Evolutionary conservation across 495 filamentous ascomycete species (phyloP).

Genomic region (Neurospora sp.): DNA sequence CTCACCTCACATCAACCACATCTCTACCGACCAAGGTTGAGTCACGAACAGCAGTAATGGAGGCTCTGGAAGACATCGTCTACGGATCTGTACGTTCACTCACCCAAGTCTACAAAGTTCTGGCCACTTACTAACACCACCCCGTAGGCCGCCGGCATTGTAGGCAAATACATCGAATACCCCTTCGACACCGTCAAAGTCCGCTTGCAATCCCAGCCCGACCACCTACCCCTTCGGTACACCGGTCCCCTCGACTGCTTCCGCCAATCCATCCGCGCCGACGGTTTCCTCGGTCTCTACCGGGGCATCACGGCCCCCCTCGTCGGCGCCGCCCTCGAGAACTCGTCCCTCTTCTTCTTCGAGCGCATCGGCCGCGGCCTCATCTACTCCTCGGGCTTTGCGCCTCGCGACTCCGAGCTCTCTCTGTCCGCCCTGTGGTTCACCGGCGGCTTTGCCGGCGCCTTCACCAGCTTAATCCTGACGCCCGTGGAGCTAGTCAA

Average conservation of each 20-base stretch:
- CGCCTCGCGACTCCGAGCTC: conserved; percentile 41
- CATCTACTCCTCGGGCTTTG: conserved; percentile 47
- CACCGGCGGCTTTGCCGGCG: conserved; percentile 77
- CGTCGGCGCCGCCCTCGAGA: conserved; percentile 84
- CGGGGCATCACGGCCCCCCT: conserved; percentile 89
- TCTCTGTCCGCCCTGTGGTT: conserved; percentile 62
- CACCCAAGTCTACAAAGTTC: background rate
- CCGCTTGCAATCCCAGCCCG: conserved; percentile 68
- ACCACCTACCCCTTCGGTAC: conserved; percentile 71
- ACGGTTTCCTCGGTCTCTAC: conserved; percentile 76
- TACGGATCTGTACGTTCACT: conserved; percentile 66
- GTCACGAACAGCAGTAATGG: conserved; percentile 40
- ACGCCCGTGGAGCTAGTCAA: conserved; percentile 97
- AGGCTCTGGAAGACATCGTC: conserved; percentile 67
- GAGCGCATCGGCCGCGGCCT: conserved; percentile 52
- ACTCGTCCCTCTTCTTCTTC: conserved; percentile 88
- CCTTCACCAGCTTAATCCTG: conserved; percentile 77
- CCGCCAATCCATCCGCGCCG: conserved; percentile 62
- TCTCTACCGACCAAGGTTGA: conserved; percentile 6
- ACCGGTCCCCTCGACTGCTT: conserved; percentile 89
- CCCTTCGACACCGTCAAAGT: conserved; percentile 98
- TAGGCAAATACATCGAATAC: conserved; percentile 93
- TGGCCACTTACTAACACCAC: conserved; percentile 8
- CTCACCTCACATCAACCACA: conserved; percentile 3
- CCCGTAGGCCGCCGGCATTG: conserved; percentile 67